These are phyloP conservation scores for Handroanthus guayacan DNA, from an alignment of 257 asterid species.

Conservation along the genomic window DNA sequence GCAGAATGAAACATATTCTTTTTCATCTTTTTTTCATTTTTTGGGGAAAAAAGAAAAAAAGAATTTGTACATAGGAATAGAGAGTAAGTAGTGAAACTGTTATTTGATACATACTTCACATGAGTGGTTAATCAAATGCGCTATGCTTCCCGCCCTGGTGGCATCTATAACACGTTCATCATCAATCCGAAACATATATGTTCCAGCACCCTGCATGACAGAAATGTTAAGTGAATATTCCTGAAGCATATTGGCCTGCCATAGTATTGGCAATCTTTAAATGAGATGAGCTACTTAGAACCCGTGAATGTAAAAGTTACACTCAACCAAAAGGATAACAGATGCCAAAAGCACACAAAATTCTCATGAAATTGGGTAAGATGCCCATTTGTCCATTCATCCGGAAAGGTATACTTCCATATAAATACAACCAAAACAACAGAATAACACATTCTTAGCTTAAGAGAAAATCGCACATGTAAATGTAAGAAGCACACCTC, in stretches of 20 bases:
- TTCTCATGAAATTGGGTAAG: background rate
- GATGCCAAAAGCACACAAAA: constrained; percentile 26
- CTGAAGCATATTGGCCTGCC: constrained; percentile 24
- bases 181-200: constrained; percentile 94
- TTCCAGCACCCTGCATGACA: constrained; percentile 93
- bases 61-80: constrained; percentile 26
- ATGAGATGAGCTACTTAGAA: constrained; percentile 14
- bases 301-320: constrained; percentile 18
- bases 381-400: background rate
- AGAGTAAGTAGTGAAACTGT: constrained; percentile 21
- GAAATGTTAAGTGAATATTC: constrained; percentile 30
- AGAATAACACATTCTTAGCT: background rate
- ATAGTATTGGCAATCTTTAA: constrained; percentile 25
- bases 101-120: constrained; percentile 75
- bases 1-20: background rate
- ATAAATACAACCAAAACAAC: background rate
- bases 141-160: constrained; percentile 97
- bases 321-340: constrained; percentile 27
- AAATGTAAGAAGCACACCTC: constrained; percentile 3
- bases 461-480: background rate
- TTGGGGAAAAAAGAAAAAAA: background rate
- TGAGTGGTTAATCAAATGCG: constrained; percentile 96
- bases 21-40: background rate
- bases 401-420: too few relatives aligned
- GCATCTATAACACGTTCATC: constrained; percentile 96